Evolutionary conservation across 2,329 filamentous ascomycete species (phyloP).

Genomic region (Mariannaea sp.): DNA sequence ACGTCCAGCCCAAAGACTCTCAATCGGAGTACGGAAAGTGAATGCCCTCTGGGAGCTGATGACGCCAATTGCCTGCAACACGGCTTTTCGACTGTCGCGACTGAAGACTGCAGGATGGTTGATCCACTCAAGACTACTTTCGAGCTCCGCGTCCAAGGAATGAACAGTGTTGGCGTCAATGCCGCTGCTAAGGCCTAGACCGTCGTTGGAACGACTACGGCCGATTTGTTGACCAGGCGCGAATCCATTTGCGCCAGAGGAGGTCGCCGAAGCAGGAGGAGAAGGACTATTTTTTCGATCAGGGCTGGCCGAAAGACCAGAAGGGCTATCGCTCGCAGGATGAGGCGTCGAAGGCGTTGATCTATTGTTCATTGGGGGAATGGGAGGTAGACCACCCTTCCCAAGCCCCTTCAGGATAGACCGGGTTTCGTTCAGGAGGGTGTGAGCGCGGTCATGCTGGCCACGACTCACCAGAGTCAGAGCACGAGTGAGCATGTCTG

Average conservation of each 20-base stretch:
- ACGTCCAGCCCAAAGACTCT: constrained; percentile 85
- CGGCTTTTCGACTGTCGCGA: constrained; percentile 91
- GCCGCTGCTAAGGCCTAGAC: constrained; percentile 67
- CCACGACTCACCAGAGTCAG: constrained; percentile 88
- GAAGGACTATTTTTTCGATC: constrained; percentile 62
- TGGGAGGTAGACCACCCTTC: constrained; percentile 90
- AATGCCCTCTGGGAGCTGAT: constrained; percentile 94
- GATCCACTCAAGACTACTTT: constrained; percentile 94
- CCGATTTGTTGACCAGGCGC: constrained; percentile 49
- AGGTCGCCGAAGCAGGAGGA: constrained; percentile 55
- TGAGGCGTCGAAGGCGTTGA: constrained; percentile 57
- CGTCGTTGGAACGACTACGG: constrained; percentile 60
- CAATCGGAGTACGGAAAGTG: constrained; percentile 88
- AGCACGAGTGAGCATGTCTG: constrained; percentile 94
- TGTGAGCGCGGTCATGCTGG: constrained; percentile 92
- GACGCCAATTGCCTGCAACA: constrained; percentile 94
- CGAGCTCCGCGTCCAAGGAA: constrained; percentile 88
- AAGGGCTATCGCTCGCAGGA: constrained; percentile 49
- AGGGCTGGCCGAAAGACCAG: constrained; percentile 52
- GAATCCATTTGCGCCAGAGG: constrained; percentile 48
- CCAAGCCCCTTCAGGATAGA: constrained; percentile 95
- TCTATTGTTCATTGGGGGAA: constrained; percentile 64
- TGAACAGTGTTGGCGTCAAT: constrained; percentile 83
- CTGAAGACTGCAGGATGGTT: constrained; percentile 94
- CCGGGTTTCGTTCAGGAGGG: constrained; percentile 88